Conservation (phyloP, 2,329 filamentous ascomycete genomes). For the Paracoccidioides lutzii region DNA sequence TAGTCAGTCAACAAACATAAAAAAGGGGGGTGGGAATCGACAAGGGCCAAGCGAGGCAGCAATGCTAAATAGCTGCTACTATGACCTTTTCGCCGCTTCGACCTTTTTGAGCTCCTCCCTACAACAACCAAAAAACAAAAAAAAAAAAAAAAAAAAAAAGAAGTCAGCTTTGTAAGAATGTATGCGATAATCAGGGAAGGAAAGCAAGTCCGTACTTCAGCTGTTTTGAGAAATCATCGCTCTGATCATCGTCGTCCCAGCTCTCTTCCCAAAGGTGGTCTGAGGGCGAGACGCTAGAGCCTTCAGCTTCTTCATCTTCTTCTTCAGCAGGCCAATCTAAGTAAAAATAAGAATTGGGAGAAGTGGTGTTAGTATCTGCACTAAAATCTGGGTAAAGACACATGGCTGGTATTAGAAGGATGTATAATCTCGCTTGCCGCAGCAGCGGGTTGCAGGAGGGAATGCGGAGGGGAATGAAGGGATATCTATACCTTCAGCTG, state of each 20-base stretch:
- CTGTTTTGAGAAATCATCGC: conserved; percentile 89
- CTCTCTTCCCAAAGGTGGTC: conserved; percentile 97
- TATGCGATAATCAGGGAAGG: background rate
- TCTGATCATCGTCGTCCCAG: conserved; percentile 98
- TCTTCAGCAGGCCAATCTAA: conserved; percentile 89
- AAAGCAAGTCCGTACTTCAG: conserved; percentile 54
- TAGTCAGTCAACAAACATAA: background rate
- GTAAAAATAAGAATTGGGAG: background rate
- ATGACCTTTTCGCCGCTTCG: conserved; percentile 39
- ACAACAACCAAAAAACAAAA: background rate
- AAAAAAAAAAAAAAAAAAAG: background rate
- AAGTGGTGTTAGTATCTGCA: background rate
- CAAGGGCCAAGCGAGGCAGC: background rate
- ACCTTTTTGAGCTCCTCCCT: conserved; percentile 88
- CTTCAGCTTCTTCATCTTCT: conserved; percentile 81
- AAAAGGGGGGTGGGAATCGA: background rate
- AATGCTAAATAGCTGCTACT: background rate
- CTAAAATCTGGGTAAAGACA: background rate
- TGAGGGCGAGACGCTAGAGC: conserved; percentile 26
- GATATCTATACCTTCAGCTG: conserved; percentile 73
- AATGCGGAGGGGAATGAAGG: background rate
- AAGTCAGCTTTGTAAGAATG: background rate
- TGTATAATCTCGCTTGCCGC: background rate
- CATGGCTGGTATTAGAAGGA: background rate
- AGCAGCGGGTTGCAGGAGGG: background rate